Evolutionary conservation across 2,329 filamentous ascomycete genomes (phyloP), one percentile per base, ranked within the genome.

Genomic region (Amylocarpus encephaloides): DNA sequence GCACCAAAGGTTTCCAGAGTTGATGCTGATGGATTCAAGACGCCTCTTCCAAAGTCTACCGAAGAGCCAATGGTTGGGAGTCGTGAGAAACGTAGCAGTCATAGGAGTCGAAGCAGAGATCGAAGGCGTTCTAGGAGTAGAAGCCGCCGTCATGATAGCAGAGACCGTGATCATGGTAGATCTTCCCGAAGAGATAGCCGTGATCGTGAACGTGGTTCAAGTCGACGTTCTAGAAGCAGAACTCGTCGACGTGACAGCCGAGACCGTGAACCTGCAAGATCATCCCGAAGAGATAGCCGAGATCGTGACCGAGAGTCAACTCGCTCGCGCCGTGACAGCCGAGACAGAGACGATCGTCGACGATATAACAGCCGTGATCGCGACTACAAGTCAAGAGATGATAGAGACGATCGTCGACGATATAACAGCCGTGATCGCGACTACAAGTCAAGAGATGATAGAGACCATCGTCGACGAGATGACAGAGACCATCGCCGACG

Each of bases 81-180:
- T 38, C 51, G 54, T 22, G 56, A 58, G 22, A 50, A 51, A 40
- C 46, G 57, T 36, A 48, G 43, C 19, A 48, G 52, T 34, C 49
- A 56, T 16, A 51, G 58, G 42, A 59, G 53, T 26, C 51, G 59
- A n/a, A 64, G 61, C 46, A 61, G 59, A 47, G 62, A 66, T 34
- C 58, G 58, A 48, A 49, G 58, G 22, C 51, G 55, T 47, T 60
- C 57, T 19, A 61, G 61, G 30, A 55, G 57, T 33, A 60, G 60
- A 29, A 54, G 56, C 48, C 54, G 51, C 15, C 59, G 57, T 32
- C 53, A 48, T 44, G 58, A 58, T 30, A 59, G 57, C 46, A 58
- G 54, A 46, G 61, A 64, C 32, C 50, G 38, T n/a, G 51, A 50
- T 34, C 56, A 62, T 30, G 51, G 50, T 13, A 50, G 55, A 15